phyloP scores from a whole-genome alignment of 345 rosid genomes.

The Populus davidiana region DNA sequence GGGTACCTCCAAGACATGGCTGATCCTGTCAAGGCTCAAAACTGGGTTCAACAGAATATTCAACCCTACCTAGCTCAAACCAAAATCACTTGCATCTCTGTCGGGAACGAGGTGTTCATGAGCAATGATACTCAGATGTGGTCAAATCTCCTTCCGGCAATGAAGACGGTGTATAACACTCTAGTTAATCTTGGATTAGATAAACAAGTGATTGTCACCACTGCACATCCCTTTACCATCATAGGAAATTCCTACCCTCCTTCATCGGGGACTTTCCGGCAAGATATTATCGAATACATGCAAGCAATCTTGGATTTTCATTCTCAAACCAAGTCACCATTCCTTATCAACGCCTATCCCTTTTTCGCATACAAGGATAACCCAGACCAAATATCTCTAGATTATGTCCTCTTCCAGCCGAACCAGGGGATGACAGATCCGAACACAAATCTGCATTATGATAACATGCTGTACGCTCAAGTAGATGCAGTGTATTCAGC shows the following conservation, averaged over 20 bases:
- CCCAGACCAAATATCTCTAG: constrained; percentile 53
- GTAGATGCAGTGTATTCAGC: constrained; percentile 85
- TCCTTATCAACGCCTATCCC: constrained; percentile 86
- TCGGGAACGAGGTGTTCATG: constrained; percentile 76
- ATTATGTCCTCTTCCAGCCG: constrained; percentile 77
- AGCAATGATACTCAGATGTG: constrained; percentile 34
- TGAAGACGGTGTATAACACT: constrained; percentile 50
- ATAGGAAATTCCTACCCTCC: constrained; percentile 67
- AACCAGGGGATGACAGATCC: constrained; percentile 66
- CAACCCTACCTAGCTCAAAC: constrained; percentile 60
- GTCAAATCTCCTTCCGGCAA: constrained; percentile 67
- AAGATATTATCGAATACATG: constrained; percentile 48
- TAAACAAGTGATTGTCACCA: constrained; percentile 60
- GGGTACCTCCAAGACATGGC: constrained; percentile 54
- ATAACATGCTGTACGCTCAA: constrained; percentile 94
- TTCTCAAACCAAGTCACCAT: constrained; percentile 61
- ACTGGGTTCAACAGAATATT: constrained; percentile 63
- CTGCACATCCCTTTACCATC: constrained; percentile 65
- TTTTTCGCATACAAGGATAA: constrained; percentile 70
- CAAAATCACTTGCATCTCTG: constrained; percentile 56
- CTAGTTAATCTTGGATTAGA: constrained; percentile 59
- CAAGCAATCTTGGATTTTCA: constrained; percentile 61
- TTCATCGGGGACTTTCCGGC: constrained; percentile 60
- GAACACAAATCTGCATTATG: constrained; percentile 59
- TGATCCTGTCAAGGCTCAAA: constrained; percentile 55